Evolutionary conservation across 768 basidiomycete genomes (phyloP).

Genomic region (Lyophyllum decastes): DNA sequence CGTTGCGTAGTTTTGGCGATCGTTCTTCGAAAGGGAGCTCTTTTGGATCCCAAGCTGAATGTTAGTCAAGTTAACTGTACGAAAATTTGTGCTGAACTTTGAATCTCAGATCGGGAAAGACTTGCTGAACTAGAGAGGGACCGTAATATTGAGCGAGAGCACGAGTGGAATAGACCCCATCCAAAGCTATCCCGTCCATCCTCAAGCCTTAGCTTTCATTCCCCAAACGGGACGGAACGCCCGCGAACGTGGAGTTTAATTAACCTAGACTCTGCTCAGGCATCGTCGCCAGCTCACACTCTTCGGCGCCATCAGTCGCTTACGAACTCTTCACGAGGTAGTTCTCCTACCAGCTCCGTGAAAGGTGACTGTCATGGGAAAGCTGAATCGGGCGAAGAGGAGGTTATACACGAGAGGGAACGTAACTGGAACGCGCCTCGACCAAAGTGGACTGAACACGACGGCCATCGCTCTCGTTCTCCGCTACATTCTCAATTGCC

Average conservation of each 20-base stretch:
- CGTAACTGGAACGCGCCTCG: conserved; percentile 73
- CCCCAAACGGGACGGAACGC: conserved; percentile 27
- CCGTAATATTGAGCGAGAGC: conserved; percentile 48
- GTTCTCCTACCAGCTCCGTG: conserved; percentile 43
- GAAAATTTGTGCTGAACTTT: not conserved
- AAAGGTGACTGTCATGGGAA: conserved; percentile 29
- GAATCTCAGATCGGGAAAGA: conserved; percentile 45
- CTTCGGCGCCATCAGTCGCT: conserved; percentile 34
- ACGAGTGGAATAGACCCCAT: conserved; percentile 55
- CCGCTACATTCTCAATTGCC: conserved; percentile 14
- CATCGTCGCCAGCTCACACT: conserved; percentile 15
- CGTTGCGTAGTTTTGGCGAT: conserved; percentile 43
- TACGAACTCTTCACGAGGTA: conserved; percentile 33
- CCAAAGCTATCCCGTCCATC: conserved; percentile 37
- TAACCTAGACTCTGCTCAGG: conserved; percentile 40
- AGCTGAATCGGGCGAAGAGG: conserved; percentile 27
- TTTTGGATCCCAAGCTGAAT: conserved; percentile 49
- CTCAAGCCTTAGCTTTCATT: conserved; percentile 42
- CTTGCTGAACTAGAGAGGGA: conserved; percentile 43
- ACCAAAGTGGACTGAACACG: conserved; percentile 48
- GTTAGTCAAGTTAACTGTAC: conserved; percentile 35
- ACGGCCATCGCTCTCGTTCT: conserved; percentile 5
- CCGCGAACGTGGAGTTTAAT: conserved; percentile 23
- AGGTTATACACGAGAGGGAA: conserved; percentile 46
- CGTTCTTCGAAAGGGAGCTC: conserved; percentile 47